Evolutionary conservation across 306 rosid species (phyloP).

Genomic region (Cercis canadensis): DNA sequence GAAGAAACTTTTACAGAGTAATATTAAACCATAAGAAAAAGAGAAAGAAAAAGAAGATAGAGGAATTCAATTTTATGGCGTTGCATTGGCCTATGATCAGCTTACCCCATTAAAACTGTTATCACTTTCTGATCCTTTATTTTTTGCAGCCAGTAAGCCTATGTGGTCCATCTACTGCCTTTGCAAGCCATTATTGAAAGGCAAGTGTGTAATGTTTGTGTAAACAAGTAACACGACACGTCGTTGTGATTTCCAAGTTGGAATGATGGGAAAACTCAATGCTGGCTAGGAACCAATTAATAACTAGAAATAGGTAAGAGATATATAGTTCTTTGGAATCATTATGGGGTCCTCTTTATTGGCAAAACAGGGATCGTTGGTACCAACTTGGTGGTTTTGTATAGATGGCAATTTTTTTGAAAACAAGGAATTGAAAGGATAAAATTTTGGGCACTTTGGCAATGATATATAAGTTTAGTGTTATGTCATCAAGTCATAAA

Average conservation of each 20-base stretch:
- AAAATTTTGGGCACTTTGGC: no score
- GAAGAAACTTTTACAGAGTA: no score
- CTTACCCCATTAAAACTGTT: not conserved
- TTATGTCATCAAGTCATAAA: no score
- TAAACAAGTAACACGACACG: not conserved
- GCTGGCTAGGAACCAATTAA: not conserved
- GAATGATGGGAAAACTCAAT: constrained; percentile 44
- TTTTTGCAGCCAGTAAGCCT: no score
- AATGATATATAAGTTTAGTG: no score
- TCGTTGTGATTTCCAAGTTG: constrained; percentile 36
- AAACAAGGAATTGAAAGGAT: no score
- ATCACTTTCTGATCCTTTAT: no score
- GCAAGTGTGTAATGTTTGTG: not conserved
- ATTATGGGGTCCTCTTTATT: not conserved
- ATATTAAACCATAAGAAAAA: not conserved
- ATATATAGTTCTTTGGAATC: not conserved
- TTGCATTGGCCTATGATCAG: constrained; percentile 7
- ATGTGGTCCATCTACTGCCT: constrained; percentile 29
- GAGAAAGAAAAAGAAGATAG: no score
- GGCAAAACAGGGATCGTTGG: not conserved
- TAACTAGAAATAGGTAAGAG: not conserved
- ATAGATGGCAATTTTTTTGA: no score
- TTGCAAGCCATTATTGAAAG: not conserved
- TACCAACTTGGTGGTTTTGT: no score
- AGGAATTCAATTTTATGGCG: no score